Conservation (phyloP, 352 stramenopile genomes). For the Phytophthora litchii region DNA sequence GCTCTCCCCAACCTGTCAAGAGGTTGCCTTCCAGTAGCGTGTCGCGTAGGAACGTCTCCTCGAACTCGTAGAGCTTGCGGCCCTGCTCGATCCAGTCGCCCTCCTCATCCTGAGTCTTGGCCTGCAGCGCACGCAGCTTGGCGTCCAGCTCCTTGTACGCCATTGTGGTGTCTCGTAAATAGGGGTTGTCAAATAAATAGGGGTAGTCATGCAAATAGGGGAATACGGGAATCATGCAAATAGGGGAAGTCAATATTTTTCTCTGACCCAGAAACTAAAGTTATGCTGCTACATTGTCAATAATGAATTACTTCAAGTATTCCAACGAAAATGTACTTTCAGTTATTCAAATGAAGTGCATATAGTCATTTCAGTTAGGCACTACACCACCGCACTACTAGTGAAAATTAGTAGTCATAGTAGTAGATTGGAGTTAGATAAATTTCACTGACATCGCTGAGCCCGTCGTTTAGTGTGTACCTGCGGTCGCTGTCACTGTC, state of each 20-base stretch:
- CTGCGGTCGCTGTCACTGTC: background rate
- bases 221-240: no score
- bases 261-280: no score
- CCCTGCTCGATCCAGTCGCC: slow-evolving; percentile 65
- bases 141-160: slow-evolving; percentile 60
- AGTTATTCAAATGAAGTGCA: no score
- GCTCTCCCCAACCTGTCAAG: slow-evolving; percentile 71
- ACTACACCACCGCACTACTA: no score
- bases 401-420: no score
- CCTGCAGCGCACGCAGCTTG: slow-evolving; percentile 47
- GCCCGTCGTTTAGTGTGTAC: background rate
- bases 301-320: no score
- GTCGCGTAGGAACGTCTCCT: slow-evolving; percentile 74
- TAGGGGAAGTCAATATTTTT: no score
- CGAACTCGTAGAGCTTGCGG: slow-evolving; percentile 76
- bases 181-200: background rate
- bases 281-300: no score
- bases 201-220: no score
- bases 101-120: slow-evolving; percentile 52
- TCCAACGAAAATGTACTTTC: no score
- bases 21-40: slow-evolving; percentile 78
- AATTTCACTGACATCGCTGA: background rate
- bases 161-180: background rate
- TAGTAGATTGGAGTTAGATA: background rate
- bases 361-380: no score